phyloP scores from a whole-genome alignment of 2,329 filamentous ascomycete genomes.

The Rutstroemia sp. region DNA sequence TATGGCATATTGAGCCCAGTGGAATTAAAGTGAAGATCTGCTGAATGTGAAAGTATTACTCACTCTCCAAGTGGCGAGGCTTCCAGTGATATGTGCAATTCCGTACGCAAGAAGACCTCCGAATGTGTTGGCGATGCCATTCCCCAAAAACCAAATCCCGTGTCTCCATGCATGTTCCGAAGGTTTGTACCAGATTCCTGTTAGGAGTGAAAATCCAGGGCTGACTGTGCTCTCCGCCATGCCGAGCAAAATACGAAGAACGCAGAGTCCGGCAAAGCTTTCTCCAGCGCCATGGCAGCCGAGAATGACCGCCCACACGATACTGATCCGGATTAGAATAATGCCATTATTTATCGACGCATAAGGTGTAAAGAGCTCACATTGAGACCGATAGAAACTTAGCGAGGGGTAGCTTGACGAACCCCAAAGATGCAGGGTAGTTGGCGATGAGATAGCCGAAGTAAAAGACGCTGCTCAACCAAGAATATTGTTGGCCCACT shows the following conservation, averaged over 20 bases:
- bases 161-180: slow-evolving; percentile 10
- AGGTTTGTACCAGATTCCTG: slow-evolving; percentile 27
- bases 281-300: slow-evolving; percentile 9
- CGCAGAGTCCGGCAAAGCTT: slow-evolving; percentile 18
- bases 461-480: slow-evolving; percentile 39
- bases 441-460: slow-evolving; percentile 29
- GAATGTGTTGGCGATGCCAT: slow-evolving; percentile 28
- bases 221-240: slow-evolving; percentile 22
- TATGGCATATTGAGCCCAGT: background rate
- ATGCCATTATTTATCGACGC: slow-evolving; percentile 44
- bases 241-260: slow-evolving; percentile 25
- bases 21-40: background rate
- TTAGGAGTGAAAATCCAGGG: slow-evolving; percentile 30
- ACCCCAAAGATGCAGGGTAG: slow-evolving; percentile 13
- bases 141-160: slow-evolving; percentile 12
- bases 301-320: slow-evolving; percentile 51
- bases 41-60: background rate
- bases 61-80: slow-evolving; percentile 17
- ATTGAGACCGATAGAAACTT: slow-evolving; percentile 56
- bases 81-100: slow-evolving; percentile 19
- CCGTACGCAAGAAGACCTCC: slow-evolving; percentile 31
- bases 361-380: slow-evolving; percentile 49
- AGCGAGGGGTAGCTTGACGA: slow-evolving; percentile 38
- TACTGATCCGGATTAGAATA: slow-evolving; percentile 39
- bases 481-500: slow-evolving; percentile 37